Evolutionary conservation across 2,329 filamentous ascomycete species (phyloP).

Genomic region (Colletotrichum neosansevieriae): DNA sequence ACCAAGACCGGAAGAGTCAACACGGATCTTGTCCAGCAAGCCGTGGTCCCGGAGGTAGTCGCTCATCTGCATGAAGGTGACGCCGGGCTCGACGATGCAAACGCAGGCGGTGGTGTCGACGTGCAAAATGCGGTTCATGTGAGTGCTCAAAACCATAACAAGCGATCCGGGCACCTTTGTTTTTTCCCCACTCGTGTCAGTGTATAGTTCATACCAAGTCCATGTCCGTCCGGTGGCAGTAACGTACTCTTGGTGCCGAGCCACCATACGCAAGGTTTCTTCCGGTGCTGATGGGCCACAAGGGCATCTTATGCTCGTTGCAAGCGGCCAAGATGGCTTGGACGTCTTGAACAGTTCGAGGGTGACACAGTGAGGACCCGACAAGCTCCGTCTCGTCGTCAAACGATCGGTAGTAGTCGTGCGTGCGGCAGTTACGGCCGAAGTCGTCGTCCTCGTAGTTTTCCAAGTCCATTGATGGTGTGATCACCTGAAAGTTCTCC

Average conservation of each 20-base stretch:
- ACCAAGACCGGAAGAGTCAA: conserved; percentile 56
- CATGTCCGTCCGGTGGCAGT: no score
- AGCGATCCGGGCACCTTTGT: conserved; percentile 60
- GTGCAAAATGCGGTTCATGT: conserved; percentile 65
- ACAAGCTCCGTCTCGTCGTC: conserved; percentile 29
- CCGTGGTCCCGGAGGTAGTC: conserved; percentile 57
- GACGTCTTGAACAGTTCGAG: conserved; percentile 49
- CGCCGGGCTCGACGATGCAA: conserved; percentile 67
- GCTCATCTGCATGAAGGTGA: conserved; percentile 64
- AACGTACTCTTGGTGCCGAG: conserved; percentile 57
- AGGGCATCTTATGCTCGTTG: conserved; percentile 58
- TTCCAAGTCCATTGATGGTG: conserved; percentile 9
- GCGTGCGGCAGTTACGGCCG: conserved; percentile 30
- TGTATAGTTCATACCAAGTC: neutral
- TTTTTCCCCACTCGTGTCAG: neutral
- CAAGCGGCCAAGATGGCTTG: conserved; percentile 53
- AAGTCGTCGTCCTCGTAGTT: conserved; percentile 31
- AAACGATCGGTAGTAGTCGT: conserved; percentile 34
- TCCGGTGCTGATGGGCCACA: conserved; percentile 64
- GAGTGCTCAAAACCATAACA: conserved; percentile 62
- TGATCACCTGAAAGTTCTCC: conserved; percentile 23
- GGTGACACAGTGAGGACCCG: conserved; percentile 25
- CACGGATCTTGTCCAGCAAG: conserved; percentile 54
- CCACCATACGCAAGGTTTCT: conserved; percentile 67
- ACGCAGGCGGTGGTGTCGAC: conserved; percentile 62